phyloP scores from a whole-genome alignment of 1,139 yeast species.

The Yamadazyma friedrichii region DNA sequence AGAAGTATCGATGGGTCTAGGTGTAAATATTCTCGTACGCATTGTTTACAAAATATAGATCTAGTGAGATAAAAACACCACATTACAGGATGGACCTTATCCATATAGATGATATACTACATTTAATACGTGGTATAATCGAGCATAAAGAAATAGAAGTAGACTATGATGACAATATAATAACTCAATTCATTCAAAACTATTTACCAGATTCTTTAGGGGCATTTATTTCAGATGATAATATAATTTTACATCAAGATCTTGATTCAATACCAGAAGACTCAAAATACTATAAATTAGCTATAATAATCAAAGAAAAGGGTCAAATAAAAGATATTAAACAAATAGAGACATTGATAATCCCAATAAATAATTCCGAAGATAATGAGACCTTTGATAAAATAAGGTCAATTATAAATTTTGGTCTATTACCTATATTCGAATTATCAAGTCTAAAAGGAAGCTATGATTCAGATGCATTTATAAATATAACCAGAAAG shows the following conservation, averaged over 20 bases:
- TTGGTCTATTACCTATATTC: slow-evolving; percentile 41
- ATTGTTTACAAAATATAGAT: slow-evolving; percentile 6
- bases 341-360: slow-evolving; percentile 10
- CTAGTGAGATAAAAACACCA: slow-evolving; percentile 1
- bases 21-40: slow-evolving; percentile 3
- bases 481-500: slow-evolving; percentile 47
- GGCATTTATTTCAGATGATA: slow-evolving; percentile 1
- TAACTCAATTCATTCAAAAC: slow-evolving; percentile 8
- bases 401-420: slow-evolving; percentile 55
- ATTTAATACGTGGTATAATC: slow-evolving; percentile 4
- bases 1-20: neutral
- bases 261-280: slow-evolving; percentile 5
- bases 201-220: slow-evolving; percentile 10
- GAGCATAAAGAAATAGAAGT: slow-evolving; percentile 3
- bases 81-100: slow-evolving; percentile 7
- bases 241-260: slow-evolving; percentile 4
- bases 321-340: slow-evolving; percentile 10
- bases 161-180: slow-evolving; percentile 2
- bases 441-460: slow-evolving; percentile 21
- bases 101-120: slow-evolving; percentile 8
- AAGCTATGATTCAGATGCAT: slow-evolving; percentile 9
- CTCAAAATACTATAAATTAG: slow-evolving; percentile 4
- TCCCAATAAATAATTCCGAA: slow-evolving; percentile 11
- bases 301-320: slow-evolving; percentile 11
- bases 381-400: slow-evolving; percentile 46